These are phyloP conservation scores for Theileria orientalis DNA, from an alignment of 169 alveolate genomes.

Conservation along the genomic window DNA sequence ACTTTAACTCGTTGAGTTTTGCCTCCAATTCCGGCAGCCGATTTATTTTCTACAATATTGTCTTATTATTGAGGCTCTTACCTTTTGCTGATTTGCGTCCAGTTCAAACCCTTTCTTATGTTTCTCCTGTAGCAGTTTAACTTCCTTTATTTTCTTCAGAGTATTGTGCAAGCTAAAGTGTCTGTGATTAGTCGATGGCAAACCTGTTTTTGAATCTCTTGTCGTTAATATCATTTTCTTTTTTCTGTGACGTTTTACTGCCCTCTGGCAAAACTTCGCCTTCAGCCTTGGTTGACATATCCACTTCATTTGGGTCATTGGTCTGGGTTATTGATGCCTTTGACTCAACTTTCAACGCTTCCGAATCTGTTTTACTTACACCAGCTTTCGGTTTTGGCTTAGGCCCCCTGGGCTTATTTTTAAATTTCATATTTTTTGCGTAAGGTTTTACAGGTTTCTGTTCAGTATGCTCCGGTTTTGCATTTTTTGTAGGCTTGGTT, in stretches of 20 bases:
- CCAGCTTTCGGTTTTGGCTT: too few species aligned
- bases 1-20: not conserved
- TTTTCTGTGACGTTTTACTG: not conserved
- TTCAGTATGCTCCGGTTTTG: too few species aligned
- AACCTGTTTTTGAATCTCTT: not conserved
- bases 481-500: too few species aligned
- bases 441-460: too few species aligned
- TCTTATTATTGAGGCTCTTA: not conserved
- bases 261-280: not conserved
- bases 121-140: not conserved
- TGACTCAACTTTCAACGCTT: not conserved
- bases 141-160: not conserved
- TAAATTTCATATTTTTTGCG: too few species aligned
- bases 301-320: not conserved
- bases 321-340: not conserved
- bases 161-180: not conserved
- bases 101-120: not conserved
- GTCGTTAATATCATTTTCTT: not conserved
- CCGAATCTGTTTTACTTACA: too few species aligned
- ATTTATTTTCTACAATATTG: not conserved
- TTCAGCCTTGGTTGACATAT: not conserved
- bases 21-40: not conserved
- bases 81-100: not conserved
- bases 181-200: not conserved
- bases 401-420: too few species aligned